These are phyloP conservation scores for Aureobasidium musti DNA, from an alignment of 2,329 filamentous ascomycete species.

Conservation along the genomic window DNA sequence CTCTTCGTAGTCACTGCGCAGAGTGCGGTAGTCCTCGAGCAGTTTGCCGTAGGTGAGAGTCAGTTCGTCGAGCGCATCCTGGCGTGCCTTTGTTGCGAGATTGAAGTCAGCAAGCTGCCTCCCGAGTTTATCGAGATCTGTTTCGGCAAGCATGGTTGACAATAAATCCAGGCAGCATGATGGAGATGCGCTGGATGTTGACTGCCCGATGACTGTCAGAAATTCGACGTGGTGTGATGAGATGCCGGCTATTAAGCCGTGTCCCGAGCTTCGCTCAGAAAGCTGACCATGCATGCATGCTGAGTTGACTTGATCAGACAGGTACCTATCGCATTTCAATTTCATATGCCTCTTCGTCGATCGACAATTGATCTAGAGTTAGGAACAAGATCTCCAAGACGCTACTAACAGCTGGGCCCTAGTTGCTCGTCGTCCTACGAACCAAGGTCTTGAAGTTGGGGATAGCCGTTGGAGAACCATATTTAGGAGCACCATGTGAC, in stretches of 20 bases:
- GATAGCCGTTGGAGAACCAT: not conserved
- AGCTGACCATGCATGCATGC: not conserved
- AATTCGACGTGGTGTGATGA: not conserved
- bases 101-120: constrained; percentile 35
- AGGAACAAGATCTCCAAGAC: not conserved
- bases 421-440: not conserved
- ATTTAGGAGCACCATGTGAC: not conserved
- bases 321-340: not conserved
- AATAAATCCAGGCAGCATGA: not conserved
- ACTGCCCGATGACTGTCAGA: not conserved
- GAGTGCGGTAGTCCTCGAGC: constrained; percentile 56
- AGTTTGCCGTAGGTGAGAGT: constrained; percentile 49
- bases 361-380: too few species aligned
- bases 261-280: not conserved
- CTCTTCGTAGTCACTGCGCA: constrained; percentile 61
- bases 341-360: not conserved
- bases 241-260: not conserved
- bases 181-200: not conserved
- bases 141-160: constrained; percentile 29
- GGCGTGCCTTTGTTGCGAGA: constrained; percentile 32
- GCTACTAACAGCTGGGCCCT: not conserved
- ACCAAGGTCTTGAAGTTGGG: not conserved
- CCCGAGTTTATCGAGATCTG: constrained; percentile 31
- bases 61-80: constrained; percentile 38
- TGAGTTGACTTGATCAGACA: not conserved